Evolutionary conservation across 306 rosid genomes (phyloP), one percentile per base, ranked within the genome.

Genomic region (Crotalaria pallida): DNA sequence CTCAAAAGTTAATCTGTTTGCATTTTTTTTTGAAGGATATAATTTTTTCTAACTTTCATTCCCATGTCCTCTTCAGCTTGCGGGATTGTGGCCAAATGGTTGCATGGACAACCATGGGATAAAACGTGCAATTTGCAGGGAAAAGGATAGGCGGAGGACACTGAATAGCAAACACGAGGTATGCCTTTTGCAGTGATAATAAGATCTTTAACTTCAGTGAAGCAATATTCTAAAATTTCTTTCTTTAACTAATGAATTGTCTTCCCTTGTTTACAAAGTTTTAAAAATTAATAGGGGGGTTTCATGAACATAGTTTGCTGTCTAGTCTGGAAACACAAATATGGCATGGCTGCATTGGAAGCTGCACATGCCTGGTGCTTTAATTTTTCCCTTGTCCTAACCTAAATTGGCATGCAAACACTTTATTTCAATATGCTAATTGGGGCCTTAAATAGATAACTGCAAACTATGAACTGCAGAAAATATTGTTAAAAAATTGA

Each of bases 71-170:
- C 27, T 68, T 73, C 91, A 94, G 99, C 96, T 94, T 67, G 97
- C 97, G 3, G 85, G 79, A 69, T 83, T 94, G 83, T 94, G 99
- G 99, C 99, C 97, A 56, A 77, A 67, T 84, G 97, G 97, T 59
- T 83, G 71, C 86, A 94, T 94, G 99, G 99, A 94, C 85, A 94
- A 91, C 82, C 92, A 88, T 84, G 99, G 99, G 69, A 91, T 94
- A 75, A 94, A 91, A 82, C 88, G 90, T 67, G 99, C 92, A 71
- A 89, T 94, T 79, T 87, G 95, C 77, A 84, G 92, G 85, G 86
- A 96, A 56, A 94, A 94, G 56, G 99, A 91, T 58, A 91, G 99
- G 80, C 91, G 89, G 79, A 84, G 81, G 77, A 86, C 84, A 50
- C 74, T 78, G 24, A 58, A 85, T 58, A 71, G 43, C 81, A 89